Conservation (phyloP, 495 filamentous ascomycete genomes). For the Penicillium steckii region DNA sequence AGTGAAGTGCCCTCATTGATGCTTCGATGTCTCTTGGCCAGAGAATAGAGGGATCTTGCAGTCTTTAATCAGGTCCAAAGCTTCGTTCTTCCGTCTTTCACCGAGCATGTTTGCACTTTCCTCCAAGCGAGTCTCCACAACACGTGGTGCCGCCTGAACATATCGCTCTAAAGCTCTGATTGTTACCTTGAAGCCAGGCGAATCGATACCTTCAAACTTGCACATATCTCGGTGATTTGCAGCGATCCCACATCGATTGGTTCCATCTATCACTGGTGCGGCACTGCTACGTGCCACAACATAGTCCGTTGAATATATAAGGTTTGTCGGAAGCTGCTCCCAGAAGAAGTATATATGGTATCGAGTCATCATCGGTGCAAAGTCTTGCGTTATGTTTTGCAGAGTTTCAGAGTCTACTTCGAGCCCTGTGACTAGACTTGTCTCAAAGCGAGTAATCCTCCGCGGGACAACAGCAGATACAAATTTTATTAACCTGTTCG, state of each 20-base stretch:
- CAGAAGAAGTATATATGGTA: constrained; percentile 1
- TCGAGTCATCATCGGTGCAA: background rate
- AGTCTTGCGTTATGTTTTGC: constrained; percentile 1
- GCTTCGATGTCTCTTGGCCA: background rate
- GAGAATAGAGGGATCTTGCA: background rate
- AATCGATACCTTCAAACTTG: constrained; percentile 2
- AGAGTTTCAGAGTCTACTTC: constrained; percentile 3
- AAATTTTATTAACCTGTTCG: background rate
- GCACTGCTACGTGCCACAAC: background rate
- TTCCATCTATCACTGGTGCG: constrained; percentile 1
- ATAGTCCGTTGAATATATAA: background rate
- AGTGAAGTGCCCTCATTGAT: background rate
- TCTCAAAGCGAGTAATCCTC: constrained; percentile 3
- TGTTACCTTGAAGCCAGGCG: constrained; percentile 1
- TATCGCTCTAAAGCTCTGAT: background rate
- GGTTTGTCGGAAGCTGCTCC: background rate
- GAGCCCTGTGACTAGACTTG: constrained; percentile 2
- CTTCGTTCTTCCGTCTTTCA: constrained; percentile 1
- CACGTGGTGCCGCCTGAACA: background rate
- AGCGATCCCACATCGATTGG: constrained; percentile 1
- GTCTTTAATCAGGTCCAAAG: background rate
- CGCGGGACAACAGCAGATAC: background rate
- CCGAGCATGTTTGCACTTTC: background rate
- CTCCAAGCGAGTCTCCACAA: background rate
- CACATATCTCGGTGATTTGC: constrained; percentile 4